Evolutionary conservation across 176 grass and related monocot species (phyloP), one percentile per base, ranked within the genome.

Genomic region (Cocos nucifera): DNA sequence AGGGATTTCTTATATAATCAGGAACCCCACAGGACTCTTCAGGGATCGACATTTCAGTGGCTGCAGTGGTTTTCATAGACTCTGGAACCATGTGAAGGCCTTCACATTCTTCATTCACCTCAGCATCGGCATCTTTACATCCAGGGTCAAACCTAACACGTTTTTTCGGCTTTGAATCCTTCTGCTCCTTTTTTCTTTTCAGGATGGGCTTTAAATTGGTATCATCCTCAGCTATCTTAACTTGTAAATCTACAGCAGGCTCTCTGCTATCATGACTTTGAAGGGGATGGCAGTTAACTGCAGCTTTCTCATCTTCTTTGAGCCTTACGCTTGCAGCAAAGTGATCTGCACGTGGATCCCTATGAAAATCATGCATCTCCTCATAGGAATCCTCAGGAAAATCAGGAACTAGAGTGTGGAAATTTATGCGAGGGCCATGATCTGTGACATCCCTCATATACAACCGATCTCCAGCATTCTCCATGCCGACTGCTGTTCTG

Each of bases 371-470:
- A 22, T 71, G 66, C 15, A 56, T 61, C 15, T 69, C 77, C 39
- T 85, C 77, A 67, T 58, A 48, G 1, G 70, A 64, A 71, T 89
- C 82, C 75, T 93, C 88, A 69, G 85, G 77, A 49, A 83, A 80
- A 66, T 93, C 94, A 62, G 88, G 88, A 25, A 89, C 73, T 54
- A 86, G 83, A 32, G 70, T 81, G 56, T 93, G 81, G 64, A 93
- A 83, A 48, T 82, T 93, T 77, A 99, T 86, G 65, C 83, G 75
- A 51, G 82, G 89, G 29, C 85, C 82, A 21, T 79, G 79, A 66
- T 83, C 84, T 74, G 80, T 93, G 39, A 99, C 76, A 75, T 92
- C 78, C 30, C 76, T 86, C 94, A 99, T 99, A 70, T 99, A 99
- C 8, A 99, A 67, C 21, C 94, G 77, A 20, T 93, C 88, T 39